A percentile compares a stretch with the other conserved stretches of the same genome.
These are phyloP conservation scores for Talaromyces verruculosus DNA, from an alignment of 2,329 filamentous ascomycete species.

Conservation along the genomic window DNA sequence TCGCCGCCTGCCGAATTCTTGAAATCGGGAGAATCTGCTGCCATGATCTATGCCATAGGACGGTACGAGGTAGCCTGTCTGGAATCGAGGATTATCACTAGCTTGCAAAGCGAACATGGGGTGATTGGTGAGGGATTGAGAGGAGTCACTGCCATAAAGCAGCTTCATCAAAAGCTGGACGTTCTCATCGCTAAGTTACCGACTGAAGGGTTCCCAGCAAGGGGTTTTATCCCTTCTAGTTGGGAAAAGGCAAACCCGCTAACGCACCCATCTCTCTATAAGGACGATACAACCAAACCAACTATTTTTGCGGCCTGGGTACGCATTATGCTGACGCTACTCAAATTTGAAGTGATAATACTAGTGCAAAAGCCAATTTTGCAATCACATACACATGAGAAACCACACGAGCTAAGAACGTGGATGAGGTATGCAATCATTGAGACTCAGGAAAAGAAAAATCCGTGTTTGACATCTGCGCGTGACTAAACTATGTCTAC, in stretches of 20 bases:
- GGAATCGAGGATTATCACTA: background rate
- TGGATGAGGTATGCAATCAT: background rate
- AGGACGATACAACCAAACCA: background rate
- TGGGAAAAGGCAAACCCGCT: background rate
- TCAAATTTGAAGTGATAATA: background rate
- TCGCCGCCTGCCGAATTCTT: background rate
- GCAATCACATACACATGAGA: background rate
- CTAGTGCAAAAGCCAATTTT: background rate
- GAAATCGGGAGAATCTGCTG: constrained; percentile 4
- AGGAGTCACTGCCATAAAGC: background rate
- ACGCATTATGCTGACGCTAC: background rate
- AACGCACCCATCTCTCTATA: background rate
- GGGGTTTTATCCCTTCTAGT: background rate
- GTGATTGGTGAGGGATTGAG: background rate
- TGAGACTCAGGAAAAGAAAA: background rate
- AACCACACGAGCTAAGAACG: background rate
- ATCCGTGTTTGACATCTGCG: background rate
- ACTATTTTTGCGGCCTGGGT: background rate
- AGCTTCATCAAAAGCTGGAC: background rate
- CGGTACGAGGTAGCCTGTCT: constrained; percentile 11
- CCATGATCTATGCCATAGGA: constrained; percentile 15
- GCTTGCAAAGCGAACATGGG: background rate
- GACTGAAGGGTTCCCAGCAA: background rate
- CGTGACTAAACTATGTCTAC: background rate
- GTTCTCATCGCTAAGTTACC: background rate